Evolutionary conservation across 1,284 basidiomycete genomes (phyloP).

Genomic region (Tilletiopsis washingtonensis): DNA sequence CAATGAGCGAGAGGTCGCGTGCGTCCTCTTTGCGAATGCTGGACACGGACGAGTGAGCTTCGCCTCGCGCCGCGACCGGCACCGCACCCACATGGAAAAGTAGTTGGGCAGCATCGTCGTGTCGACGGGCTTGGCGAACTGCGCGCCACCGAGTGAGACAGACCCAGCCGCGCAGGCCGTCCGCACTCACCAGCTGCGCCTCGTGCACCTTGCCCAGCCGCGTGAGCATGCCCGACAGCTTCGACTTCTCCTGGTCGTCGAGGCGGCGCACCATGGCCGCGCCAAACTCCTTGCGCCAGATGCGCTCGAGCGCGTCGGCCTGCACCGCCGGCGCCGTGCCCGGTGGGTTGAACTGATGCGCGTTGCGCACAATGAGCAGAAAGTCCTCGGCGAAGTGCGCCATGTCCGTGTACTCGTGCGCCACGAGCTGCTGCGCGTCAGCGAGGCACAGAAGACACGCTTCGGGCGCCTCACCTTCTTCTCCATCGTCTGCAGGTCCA

Average conservation of each 20-base stretch:
- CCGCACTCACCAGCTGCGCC: too few relatives aligned
- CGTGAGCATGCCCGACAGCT: conserved; percentile 65
- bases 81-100: conserved; percentile 59
- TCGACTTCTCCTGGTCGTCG: conserved; percentile 70
- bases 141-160: too few relatives aligned
- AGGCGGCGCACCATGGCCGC: conserved; percentile 68
- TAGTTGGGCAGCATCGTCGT: conserved; percentile 65
- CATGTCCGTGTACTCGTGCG: conserved; percentile 32
- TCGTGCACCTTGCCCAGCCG: too few relatives aligned
- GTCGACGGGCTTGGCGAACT: conserved; percentile 62
- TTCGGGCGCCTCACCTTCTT: too few relatives aligned
- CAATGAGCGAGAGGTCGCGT: conserved; percentile 76
- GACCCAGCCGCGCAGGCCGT: too few relatives aligned
- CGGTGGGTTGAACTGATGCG: conserved; percentile 52
- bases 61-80: conserved; percentile 16
- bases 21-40: conserved; percentile 77
- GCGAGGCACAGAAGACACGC: too few relatives aligned
- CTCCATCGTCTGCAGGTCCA: conserved; percentile 84
- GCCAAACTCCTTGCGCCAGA: conserved; percentile 73
- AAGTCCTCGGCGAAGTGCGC: conserved; percentile 68
- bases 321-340: conserved; percentile 64
- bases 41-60: too few relatives aligned
- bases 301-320: conserved; percentile 65
- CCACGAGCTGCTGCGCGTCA: too few relatives aligned
- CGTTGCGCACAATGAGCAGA: conserved; percentile 76